Base-by-base conservation (phyloP, 208 protist genomes). In the Histomonas meleagridis region DNA sequence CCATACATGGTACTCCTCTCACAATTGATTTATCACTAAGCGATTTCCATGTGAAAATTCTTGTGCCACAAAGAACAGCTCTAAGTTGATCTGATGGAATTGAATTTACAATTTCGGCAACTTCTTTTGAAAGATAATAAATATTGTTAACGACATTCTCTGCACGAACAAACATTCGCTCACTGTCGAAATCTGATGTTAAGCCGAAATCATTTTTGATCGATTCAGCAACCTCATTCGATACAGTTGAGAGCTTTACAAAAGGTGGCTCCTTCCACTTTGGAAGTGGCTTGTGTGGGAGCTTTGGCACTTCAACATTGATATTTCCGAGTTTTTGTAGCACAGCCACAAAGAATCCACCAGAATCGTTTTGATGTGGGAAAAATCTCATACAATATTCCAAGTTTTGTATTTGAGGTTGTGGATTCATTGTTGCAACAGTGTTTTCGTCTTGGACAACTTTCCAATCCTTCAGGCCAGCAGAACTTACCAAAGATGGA, bases 321-420 rank as follows among this genome's bases (percentile, higher is more conserved):
- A 86, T 18, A 57, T 51, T 5, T 38, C 28, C 49, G n/a, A 26
- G 46, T 69, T 96, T 96, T 55, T 90, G 49, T 32, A 96, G 92
- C 43, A 95, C 92, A n/a, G 94, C 93, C 48, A 96, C 91, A 92
- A 96, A 96, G 92, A 96, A 96, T 7, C 94, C 95, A 91, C 95
- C 95, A 18, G 94, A 95, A 91, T 96, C 93, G 57, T 95, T 92
- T 21, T 92, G 32, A 81, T 96, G 95, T 9, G 95, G 95, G 3
- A 95, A 79, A 14, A 96, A 43, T 21, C 95, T 93, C 46, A 96
- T 79, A 55, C 93, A 95, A 0, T 92, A 43, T 1, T 94, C 90
- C 38, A 96, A 86, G 21, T 72, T 40, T 40, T 94, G 81, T 2
- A 91, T 26, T 4, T 92, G 16, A 40, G 76, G 40, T 9, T 91